Evolutionary conservation across 78 protist genomes (phyloP), one percentile per base, ranked within the genome.

Genomic region (Monosiga brevicollis): DNA sequence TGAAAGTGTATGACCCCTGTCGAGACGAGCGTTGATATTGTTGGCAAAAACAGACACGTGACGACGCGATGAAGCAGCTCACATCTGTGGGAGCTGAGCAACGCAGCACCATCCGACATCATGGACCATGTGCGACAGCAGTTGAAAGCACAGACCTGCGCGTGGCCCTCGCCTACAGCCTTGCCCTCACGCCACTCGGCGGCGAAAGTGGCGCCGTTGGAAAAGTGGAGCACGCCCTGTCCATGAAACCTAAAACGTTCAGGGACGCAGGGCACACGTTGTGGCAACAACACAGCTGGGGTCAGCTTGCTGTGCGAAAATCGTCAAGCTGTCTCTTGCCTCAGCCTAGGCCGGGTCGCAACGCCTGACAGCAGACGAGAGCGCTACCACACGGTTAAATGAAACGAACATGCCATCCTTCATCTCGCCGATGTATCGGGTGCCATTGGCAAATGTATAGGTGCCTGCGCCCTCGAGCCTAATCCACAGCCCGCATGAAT

Each of bases 151-250:
- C n/a, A n/a, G n/a, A n/a, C n/a, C n/a, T n/a, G n/a, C n/a, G n/a
- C n/a, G 11, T 2, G 37, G 29, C 74, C 9, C 22, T 29, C 74
- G 37, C 74, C 74, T 10, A 29, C 26, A 2, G 35, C 73, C 10
- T 35, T 55, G 15, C 82, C 82, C 25, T 79, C 35, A 2, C 40
- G 43, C 82, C 82, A 79, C 39, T 32, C 40, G 72, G 76, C 82
- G 25, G 32, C 82, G 26, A 39, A 70, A 1, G 26, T 9, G 26
- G 62, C 82, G 40, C 40, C 40, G 41, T 62, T 36, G 35, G 82
- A 26, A 79, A 79, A 79, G 73, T 79, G 40, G 22, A 79, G 40
- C 25, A 36, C 40, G 72, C 82, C 82, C 35, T 79, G 37, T 9
- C 82, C 82, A 39, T 79, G 82, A 55, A 79, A 79, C 72, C 35